Conservation (phyloP, 345 rosid species). For the Eutrema japonicum region DNA sequence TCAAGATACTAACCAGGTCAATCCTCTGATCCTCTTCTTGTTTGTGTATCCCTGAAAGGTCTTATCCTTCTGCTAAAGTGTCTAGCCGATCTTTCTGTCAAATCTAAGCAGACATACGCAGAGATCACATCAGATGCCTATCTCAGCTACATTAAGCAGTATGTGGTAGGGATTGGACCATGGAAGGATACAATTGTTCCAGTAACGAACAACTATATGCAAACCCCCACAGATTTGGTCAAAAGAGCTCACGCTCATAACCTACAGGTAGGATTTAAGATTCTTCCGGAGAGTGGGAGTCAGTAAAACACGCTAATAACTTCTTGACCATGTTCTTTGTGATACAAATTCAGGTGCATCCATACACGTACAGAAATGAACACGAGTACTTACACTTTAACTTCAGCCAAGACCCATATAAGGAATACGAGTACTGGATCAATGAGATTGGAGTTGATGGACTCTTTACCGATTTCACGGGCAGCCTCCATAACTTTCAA, state of each 20-base stretch:
- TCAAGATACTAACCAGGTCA: slow-evolving; percentile 93
- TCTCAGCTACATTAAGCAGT: slow-evolving; percentile 71
- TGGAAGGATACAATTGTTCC: slow-evolving; percentile 96
- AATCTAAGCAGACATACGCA: slow-evolving; percentile 68
- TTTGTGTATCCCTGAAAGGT: neutral
- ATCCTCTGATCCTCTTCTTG: slow-evolving; percentile 14
- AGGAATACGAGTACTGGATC: slow-evolving; percentile 83
- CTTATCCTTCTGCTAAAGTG: neutral
- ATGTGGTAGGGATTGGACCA: slow-evolving; percentile 94
- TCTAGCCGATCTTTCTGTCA: neutral
- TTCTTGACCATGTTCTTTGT: slow-evolving; percentile 21
- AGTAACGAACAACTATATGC: slow-evolving; percentile 61
- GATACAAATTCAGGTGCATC: slow-evolving; percentile 70
- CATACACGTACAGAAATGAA: slow-evolving; percentile 86
- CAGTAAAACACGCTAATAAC: slow-evolving; percentile 14
- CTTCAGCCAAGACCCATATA: slow-evolving; percentile 80
- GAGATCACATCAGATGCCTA: slow-evolving; percentile 87
- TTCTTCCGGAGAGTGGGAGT: neutral
- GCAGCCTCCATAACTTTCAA: slow-evolving; percentile 73
- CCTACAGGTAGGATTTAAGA: slow-evolving; percentile 61
- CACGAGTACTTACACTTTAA: slow-evolving; percentile 58
- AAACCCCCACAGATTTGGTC: slow-evolving; percentile 79
- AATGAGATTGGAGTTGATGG: slow-evolving; percentile 81
- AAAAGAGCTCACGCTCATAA: slow-evolving; percentile 76
- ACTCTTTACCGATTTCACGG: slow-evolving; percentile 91